Percentiles rank a stretch among this genome's conserved stretches.
Evolutionary conservation across 805 yeast species (phyloP).

Genomic region (Candida endomychidarum): DNA sequence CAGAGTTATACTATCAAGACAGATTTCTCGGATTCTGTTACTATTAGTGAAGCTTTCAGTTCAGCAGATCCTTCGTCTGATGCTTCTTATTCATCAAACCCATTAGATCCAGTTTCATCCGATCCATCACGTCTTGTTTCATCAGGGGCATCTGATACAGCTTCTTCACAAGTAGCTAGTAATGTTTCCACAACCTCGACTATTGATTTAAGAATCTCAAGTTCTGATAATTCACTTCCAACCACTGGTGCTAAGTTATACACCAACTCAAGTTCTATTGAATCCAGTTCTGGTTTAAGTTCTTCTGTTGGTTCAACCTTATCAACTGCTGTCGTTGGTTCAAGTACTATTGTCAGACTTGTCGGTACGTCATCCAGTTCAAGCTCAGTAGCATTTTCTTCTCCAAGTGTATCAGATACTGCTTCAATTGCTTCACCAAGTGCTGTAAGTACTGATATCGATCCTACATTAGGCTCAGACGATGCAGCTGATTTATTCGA

Average conservation of each 20-base stretch:
- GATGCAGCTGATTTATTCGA: conserved; percentile 46
- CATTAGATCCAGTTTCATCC: neutral
- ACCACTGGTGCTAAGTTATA: conserved; percentile 10
- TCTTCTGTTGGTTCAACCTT: neutral
- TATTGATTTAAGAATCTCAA: conserved; percentile 17
- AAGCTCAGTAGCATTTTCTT: no score
- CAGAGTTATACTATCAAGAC: conserved; percentile 18
- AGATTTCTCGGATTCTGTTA: conserved; percentile 8
- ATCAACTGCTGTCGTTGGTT: conserved; percentile 4
- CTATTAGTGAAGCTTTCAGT: conserved; percentile 5
- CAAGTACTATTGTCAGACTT: conserved; percentile 9
- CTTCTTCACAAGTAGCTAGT: conserved; percentile 11
- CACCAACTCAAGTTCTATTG: conserved; percentile 8
- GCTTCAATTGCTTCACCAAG: conserved; percentile 6
- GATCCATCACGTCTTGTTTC: conserved; percentile 1
- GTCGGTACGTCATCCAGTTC: neutral
- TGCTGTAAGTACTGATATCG: conserved; percentile 9
- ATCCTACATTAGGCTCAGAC: conserved; percentile 12
- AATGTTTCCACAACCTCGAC: conserved; percentile 11
- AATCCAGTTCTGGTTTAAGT: neutral
- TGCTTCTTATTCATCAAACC: no score
- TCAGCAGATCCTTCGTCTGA: conserved; percentile 3
- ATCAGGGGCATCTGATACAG: conserved; percentile 7
- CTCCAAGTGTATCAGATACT: conserved; percentile 3
- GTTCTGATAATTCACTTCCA: conserved; percentile 4